Percentiles rank a stretch among this genome's conserved stretches.
Conservation (phyloP, 1,284 basidiomycete genomes). For the Heliocybe sulcata region DNA sequence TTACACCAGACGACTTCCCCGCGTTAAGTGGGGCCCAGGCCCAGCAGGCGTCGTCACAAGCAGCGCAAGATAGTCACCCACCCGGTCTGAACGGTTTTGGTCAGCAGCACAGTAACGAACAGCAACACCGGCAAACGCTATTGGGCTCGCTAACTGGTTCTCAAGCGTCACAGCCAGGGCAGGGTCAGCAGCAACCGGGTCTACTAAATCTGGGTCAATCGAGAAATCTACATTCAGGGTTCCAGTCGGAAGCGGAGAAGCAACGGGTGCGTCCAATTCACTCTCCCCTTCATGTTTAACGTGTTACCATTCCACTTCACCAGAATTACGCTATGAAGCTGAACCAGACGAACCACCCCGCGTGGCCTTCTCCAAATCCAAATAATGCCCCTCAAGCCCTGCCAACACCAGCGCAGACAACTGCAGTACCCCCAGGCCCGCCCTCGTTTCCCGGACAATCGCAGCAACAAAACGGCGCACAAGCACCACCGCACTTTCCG, state of each 20-base stretch:
- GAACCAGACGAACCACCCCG: conserved; percentile 53
- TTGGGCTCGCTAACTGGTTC: conserved; percentile 38
- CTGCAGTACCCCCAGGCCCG: conserved; percentile 20
- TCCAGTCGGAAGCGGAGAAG: conserved; percentile 61
- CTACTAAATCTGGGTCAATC: conserved; percentile 58
- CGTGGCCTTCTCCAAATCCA: conserved; percentile 50
- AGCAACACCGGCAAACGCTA: conserved; percentile 45
- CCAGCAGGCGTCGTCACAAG: conserved; percentile 23
- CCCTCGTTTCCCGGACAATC: conserved; percentile 26
- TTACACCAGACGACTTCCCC: conserved; percentile 77
- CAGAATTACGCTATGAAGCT: conserved; percentile 54
- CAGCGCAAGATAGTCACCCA: conserved; percentile 37
- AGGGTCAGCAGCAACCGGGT: conserved; percentile 45
- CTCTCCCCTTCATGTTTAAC: conserved; percentile 2
- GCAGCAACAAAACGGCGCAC: conserved; percentile 5
- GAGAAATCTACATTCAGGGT: conserved; percentile 52
- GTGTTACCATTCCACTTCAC: conserved; percentile 14
- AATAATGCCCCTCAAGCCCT: conserved; percentile 25
- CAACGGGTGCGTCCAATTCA: conserved; percentile 48
- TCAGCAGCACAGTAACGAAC: conserved; percentile 35
- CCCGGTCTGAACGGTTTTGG: conserved; percentile 66
- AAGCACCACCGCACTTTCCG: conserved; percentile 23
- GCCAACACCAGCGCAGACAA: conserved; percentile 13
- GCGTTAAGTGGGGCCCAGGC: conserved; percentile 58
- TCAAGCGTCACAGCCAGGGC: conserved; percentile 29